phyloP scores from a whole-genome alignment of 495 filamentous ascomycete species.

The Penicillium simplicissimum region DNA sequence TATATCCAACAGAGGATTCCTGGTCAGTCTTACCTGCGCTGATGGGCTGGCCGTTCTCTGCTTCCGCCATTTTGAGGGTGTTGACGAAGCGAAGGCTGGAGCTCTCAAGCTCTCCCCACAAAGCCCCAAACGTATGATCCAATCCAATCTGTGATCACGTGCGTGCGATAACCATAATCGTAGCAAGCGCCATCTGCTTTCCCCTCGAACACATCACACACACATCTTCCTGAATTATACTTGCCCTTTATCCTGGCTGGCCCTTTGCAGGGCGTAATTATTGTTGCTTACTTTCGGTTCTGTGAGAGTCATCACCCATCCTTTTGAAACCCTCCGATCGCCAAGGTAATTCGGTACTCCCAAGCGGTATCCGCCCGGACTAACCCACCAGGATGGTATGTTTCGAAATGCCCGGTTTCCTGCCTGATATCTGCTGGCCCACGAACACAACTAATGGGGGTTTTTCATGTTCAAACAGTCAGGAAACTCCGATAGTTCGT shows the following conservation, averaged over 20 bases:
- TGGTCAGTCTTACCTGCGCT: slow-evolving; percentile 48
- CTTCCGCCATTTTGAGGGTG: slow-evolving; percentile 32
- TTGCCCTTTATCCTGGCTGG: slow-evolving; percentile 2
- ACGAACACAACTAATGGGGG: background rate
- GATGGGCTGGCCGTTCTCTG: slow-evolving; percentile 45
- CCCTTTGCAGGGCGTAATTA: slow-evolving; percentile 4
- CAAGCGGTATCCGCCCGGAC: slow-evolving; percentile 10
- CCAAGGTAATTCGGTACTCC: slow-evolving; percentile 12
- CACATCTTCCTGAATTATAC: background rate
- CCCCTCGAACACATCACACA: slow-evolving; percentile 6
- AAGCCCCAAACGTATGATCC: slow-evolving; percentile 24
- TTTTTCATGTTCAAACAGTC: slow-evolving; percentile 1
- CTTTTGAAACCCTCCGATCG: slow-evolving; percentile 2
- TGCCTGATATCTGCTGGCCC: background rate
- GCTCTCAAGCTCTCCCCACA: slow-evolving; percentile 23
- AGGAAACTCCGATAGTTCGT: background rate
- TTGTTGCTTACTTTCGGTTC: background rate
- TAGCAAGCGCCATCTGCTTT: slow-evolving; percentile 1
- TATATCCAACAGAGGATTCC: too few species aligned
- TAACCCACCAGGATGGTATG: slow-evolving; percentile 28
- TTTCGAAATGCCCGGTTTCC: slow-evolving; percentile 13
- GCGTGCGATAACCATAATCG: slow-evolving; percentile 5
- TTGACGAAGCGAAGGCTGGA: background rate
- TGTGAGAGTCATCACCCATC: slow-evolving; percentile 3
- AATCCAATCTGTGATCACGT: slow-evolving; percentile 34